Conservation (phyloP, 1,284 basidiomycete species). For the Moniliella sp. region DNA sequence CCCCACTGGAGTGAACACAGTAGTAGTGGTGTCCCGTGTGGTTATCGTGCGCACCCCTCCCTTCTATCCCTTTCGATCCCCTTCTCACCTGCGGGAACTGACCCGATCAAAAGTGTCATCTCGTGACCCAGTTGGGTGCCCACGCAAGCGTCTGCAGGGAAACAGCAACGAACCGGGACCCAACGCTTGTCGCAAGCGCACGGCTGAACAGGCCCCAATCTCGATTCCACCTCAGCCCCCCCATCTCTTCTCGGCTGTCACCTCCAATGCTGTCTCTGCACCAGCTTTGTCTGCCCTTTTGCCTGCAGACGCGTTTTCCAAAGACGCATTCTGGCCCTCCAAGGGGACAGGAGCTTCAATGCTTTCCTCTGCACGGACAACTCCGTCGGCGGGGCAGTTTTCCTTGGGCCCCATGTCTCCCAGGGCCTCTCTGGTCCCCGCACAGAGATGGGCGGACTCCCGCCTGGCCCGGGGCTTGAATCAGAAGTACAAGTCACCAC, state of each 20-base stretch:
- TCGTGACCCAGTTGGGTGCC: conserved; percentile 14
- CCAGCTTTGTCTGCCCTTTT: too few species aligned
- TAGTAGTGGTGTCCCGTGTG: conserved; percentile 7
- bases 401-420: neutral
- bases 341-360: neutral
- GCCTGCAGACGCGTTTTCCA: neutral
- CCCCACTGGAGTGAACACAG: conserved; percentile 9
- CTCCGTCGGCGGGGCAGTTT: neutral
- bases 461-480: conserved; percentile 7
- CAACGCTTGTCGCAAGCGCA: too few species aligned
- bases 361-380: too few species aligned
- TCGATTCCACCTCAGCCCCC: neutral
- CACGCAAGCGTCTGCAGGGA: conserved; percentile 10
- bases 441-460: too few species aligned
- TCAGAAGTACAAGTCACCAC: neutral
- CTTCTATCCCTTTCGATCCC: too few species aligned
- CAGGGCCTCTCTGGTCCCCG: neutral
- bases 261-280: neutral
- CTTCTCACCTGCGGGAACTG: neutral
- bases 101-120: conserved; percentile 3
- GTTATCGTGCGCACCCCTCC: conserved; percentile 5
- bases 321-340: neutral
- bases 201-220: neutral
- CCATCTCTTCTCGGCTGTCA: neutral
- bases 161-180: neutral